Evolutionary conservation across 2,329 filamentous ascomycete genomes (phyloP), one percentile per base, ranked within the genome.

Genomic region (Gnomoniopsis sp.): DNA sequence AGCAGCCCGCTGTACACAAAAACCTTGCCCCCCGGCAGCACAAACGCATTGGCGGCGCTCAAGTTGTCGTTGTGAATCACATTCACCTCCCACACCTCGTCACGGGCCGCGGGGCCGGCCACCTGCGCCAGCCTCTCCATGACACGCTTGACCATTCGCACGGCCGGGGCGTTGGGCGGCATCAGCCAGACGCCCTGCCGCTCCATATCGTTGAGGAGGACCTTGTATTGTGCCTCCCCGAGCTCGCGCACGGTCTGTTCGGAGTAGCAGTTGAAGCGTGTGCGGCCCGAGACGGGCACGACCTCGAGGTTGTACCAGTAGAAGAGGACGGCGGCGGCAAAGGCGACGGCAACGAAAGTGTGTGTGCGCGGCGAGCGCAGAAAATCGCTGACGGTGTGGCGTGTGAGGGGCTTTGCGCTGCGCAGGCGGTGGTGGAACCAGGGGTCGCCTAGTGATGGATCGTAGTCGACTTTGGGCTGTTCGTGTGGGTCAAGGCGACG

Each of bases 1-100:
- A 93, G 72, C 34, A 93, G 85, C 41, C 90, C 89, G 63, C 84
- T 88, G 68, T 86, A 88, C 2, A 93, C 89, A 69, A 93, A 93
- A 0, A 93, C 89, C 66, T 92, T 91, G 23, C 89, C 89, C 4
- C 86, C 89, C 0, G 90, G 89, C 6, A 91, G 79, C 1, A 93
- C 89, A 67, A 93, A 91, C 0, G 90, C 90, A 66, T 93, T 93
- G 63, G 80, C 79, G 43, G 81, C 82, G 44, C 67, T 63, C 21
- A 78, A 77, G 60, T 87, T 86, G n/a, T 38, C 44, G 33, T 49
- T 26, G 36, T 90, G 81, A 66, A 93, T 91, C 7, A 93, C 89
- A 65, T 82, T 78, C 3, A 93, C 80, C 72, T 91, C 87, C 89
- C 90, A 93, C 12, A n/a, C 73, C 22, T n/a, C 33, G 41, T 15